Base-by-base conservation (phyloP, 345 rosid genomes). In the Syzygium jambos region DNA sequence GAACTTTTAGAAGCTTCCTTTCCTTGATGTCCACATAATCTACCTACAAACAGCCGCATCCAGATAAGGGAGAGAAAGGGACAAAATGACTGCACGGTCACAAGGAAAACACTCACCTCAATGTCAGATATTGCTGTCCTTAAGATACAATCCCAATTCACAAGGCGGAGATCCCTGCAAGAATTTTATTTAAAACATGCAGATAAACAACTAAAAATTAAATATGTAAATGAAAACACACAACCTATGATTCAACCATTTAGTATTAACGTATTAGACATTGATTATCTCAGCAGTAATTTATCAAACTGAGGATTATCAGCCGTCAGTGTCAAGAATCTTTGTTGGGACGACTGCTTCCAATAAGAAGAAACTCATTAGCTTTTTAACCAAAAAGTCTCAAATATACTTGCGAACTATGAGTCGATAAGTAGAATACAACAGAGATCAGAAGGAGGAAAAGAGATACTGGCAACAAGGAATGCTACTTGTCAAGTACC, bases 51-150 rank as follows among this genome's bases (percentile, higher is more conserved):
- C 49, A 88, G 68, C 83, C 83, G 57, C 87, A 85, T 23, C 25
- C 51, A 27, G 68, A 27, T 88, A 46, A 85, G 83, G 52, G 34
- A 65, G 53, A 53, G 82, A 38, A 43, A 52, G n/a, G 29, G 29
- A 10, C 53, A 51, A 59, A 51, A n/a, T 51, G 13, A 38, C 61
- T 30, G 22, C 23, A 83, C 12, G 3, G 17, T 38, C 34, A 52
- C 25, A 46, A 84, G 11, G 21, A 51, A 22, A 65, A 34, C 77
- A 65, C 88, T 86, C 89, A 94, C 99, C 95, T 96, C 99, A 88
- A 93, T 93, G 68, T 98, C 98, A 89, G 99, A 98, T 88, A 98
- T 92, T 52, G 99, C 99, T 27, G 99, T 95, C 89, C 93, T 91
- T 59, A 98, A 90, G 65, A 93, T 89, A 89, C 97, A 96, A 90